A percentile compares a stretch with the other conserved stretches of the same genome.
phyloP scores from a whole-genome alignment of 2,329 filamentous ascomycete genomes.

The Aspergillus oerlinghausenensis region DNA sequence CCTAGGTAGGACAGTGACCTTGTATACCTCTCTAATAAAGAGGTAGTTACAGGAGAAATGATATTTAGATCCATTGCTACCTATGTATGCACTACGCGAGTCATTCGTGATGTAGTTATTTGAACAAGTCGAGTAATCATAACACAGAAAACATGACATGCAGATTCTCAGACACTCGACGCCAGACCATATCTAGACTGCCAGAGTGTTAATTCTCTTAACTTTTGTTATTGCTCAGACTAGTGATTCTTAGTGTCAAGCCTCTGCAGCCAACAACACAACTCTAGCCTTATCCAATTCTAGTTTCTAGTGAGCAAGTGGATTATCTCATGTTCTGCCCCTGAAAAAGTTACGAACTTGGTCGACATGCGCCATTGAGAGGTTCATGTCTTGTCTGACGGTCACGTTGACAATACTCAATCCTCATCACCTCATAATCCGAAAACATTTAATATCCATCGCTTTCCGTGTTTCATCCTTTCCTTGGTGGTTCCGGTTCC shows the following conservation, averaged over 20 bases:
- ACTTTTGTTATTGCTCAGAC: not conserved
- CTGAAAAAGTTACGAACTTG: not conserved
- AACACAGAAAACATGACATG: not conserved
- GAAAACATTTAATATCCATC: not conserved
- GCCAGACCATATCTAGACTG: slow-evolving; percentile 3
- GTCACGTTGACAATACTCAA: not conserved
- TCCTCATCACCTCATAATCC: not conserved
- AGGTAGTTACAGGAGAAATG: too few species aligned
- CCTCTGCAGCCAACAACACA: not conserved
- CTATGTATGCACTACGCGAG: not conserved
- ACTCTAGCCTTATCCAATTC: not conserved
- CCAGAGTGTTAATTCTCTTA: not conserved
- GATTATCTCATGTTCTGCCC: not conserved
- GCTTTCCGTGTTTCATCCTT: not conserved
- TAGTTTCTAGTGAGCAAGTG: not conserved
- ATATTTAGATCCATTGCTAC: not conserved
- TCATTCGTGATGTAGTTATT: not conserved
- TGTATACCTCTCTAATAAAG: too few species aligned
- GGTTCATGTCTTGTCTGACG: too few species aligned
- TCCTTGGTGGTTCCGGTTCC: not conserved
- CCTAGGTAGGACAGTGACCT: too few species aligned
- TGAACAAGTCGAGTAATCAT: not conserved
- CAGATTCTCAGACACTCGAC: slow-evolving; percentile 11
- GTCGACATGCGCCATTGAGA: not conserved
- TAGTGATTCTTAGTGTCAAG: not conserved